Percentiles rank a stretch among this genome's conserved stretches.
These are phyloP conservation scores for Cordyceps tenuipes DNA, from an alignment of 2,329 filamentous ascomycete genomes.

Conservation along the genomic window DNA sequence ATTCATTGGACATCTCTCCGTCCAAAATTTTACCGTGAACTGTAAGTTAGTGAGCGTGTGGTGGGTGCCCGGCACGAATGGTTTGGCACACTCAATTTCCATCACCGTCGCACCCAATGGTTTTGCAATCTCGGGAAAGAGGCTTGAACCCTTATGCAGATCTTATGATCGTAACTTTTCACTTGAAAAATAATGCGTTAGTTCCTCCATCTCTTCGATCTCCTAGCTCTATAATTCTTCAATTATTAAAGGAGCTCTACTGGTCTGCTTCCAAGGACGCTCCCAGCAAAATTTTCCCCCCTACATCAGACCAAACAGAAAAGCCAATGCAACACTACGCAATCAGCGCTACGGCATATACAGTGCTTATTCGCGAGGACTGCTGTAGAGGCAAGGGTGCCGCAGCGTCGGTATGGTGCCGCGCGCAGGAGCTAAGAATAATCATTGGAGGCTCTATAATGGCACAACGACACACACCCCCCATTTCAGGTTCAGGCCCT, in stretches of 20 bases:
- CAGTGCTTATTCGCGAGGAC: constrained; percentile 2
- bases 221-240: neutral
- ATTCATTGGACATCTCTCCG: constrained; percentile 7
- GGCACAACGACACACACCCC: neutral
- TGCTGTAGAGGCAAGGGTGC: neutral
- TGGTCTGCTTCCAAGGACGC: neutral
- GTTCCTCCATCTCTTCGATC: neutral
- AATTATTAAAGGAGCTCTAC: neutral
- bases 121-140: neutral
- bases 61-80: neutral
- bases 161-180: neutral
- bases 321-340: neutral
- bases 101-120: neutral
- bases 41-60: neutral
- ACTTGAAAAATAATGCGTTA: neutral
- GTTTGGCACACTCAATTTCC: neutral
- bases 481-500: neutral
- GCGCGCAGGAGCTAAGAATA: neutral
- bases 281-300: neutral
- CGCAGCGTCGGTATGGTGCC: neutral
- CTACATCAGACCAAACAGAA: neutral
- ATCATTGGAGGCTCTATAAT: neutral
- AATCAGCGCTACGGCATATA: constrained; percentile 4
- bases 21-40: neutral
- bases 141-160: neutral